Base-by-base conservation (phyloP, 2,329 filamentous ascomycete genomes). In the Ceratocystis ficicola region DNA sequence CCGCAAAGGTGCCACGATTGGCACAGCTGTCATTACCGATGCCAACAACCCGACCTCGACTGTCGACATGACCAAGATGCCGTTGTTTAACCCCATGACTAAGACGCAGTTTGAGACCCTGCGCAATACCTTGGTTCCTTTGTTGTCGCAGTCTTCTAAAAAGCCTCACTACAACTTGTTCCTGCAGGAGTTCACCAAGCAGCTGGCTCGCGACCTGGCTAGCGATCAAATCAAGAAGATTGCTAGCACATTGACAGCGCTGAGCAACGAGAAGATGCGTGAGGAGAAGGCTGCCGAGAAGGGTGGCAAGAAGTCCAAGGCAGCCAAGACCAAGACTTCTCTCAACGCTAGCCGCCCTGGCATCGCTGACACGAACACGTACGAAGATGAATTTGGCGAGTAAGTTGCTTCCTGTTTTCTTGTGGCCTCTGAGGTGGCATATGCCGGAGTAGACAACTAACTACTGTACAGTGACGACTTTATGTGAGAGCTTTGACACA, bases 141-240 rank as follows among this genome's bases (percentile, higher is more conserved):
- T 97, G 67, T 79, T 99, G 68, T 78, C 81, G 50, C 79, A 77
- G 69, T 90, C 91, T 77, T 76, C 81, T 68, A 95, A 93, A 82
- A 96, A 96, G 80, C 83, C 90, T 1, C 91, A 96, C 71, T 99
- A 97, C 77, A 78, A 84, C 41, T 78, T 95, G 55, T 97, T 96
- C 81, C 81, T 95, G 66, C 89, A 93, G 75, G 94, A 97, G 73
- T 94, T 99, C 73, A 77, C 83, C 69, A 96, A 95, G 80, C 86
- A 90, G 73, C 83, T 97, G 57, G 84, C 86, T 71, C 92, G 91
- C 77, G 92, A 96, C 32, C 77, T 99, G 70, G 86, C 88, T 15
- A 95, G 90, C 74, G 87, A 94, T 66, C 91, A 97, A 78, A 92
- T 97, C 77, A 96, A 97, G 84, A 97, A 97, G 82, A 84, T 96